These are phyloP conservation scores for Talaromyces sp. DNA, from an alignment of 2,329 filamentous ascomycete genomes.

Conservation along the genomic window DNA sequence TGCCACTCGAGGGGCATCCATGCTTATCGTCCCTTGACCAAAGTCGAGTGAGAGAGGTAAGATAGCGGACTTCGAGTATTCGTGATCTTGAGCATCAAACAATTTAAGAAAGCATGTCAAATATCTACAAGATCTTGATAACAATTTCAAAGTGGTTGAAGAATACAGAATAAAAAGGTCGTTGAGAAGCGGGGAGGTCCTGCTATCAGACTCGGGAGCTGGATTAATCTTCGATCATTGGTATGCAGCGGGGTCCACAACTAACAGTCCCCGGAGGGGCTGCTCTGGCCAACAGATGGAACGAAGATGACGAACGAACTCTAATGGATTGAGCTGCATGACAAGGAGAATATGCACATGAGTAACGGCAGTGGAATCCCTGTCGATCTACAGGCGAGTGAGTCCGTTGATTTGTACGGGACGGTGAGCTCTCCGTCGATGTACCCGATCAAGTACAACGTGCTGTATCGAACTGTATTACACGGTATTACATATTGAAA, in stretches of 20 bases:
- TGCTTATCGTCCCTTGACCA: constrained; percentile 14
- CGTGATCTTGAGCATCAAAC: neutral
- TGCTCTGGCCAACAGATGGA: neutral
- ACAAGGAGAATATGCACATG: neutral
- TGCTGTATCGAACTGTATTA: neutral
- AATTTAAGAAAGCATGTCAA: neutral
- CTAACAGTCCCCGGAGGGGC: neutral
- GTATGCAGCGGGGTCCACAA: constrained; percentile 6
- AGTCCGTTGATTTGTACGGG: neutral
- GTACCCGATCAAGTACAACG: neutral
- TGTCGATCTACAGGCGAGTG: neutral
- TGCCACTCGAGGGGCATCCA: constrained; percentile 21
- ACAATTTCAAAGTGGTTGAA: neutral
- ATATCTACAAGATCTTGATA: neutral
- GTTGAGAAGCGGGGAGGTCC: constrained; percentile 6
- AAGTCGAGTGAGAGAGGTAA: constrained; percentile 17
- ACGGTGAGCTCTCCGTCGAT: neutral
- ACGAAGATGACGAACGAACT: neutral
- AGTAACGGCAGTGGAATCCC: neutral
- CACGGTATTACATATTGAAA: neutral
- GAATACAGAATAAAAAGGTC: neutral
- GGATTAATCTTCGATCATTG: neutral
- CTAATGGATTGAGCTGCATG: neutral
- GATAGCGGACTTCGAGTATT: neutral
- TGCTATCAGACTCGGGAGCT: neutral